Conservation (phyloP, 352 stramenopile genomes). For the Elongisporangium prolatum region DNA sequence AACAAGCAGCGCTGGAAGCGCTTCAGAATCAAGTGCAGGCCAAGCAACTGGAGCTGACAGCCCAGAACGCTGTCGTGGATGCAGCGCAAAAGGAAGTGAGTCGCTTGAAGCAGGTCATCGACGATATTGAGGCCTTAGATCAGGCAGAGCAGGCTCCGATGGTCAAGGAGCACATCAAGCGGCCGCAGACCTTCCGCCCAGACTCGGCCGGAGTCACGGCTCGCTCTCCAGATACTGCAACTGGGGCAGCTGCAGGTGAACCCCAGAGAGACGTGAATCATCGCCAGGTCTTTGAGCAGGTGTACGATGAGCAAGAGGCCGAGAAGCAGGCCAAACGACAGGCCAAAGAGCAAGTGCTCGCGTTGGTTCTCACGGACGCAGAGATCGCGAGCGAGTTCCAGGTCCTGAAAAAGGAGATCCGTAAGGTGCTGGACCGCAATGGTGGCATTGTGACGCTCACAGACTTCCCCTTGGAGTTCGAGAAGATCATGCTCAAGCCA, state of each 20-base stretch:
- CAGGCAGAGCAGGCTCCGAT: constrained; percentile 47
- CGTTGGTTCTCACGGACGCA: constrained; percentile 33
- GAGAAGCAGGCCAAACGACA: constrained; percentile 17
- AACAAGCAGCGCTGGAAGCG: constrained; percentile 17
- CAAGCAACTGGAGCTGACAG: constrained; percentile 11
- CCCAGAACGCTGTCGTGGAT: neutral
- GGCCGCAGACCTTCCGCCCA: constrained; percentile 26
- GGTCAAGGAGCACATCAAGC: constrained; percentile 54
- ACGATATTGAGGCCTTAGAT: constrained; percentile 64
- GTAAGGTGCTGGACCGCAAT: constrained; percentile 63
- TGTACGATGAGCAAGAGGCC: constrained; percentile 9
- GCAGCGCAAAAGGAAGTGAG: neutral
- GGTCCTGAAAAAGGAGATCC: constrained; percentile 64
- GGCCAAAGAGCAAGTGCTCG: constrained; percentile 47
- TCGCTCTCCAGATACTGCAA: neutral
- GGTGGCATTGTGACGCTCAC: constrained; percentile 42
- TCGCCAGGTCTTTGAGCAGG: constrained; percentile 42
- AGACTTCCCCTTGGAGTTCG: constrained; percentile 44
- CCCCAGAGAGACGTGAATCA: constrained; percentile 14
- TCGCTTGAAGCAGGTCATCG: constrained; percentile 37
- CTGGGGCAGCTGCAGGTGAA: constrained; percentile 10
- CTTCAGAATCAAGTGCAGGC: constrained; percentile 15
- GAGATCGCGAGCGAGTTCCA: constrained; percentile 45
- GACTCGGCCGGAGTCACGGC: constrained; percentile 20
- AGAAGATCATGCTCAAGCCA: constrained; percentile 67